A percentile compares a stretch with the other conserved stretches of the same genome.
Conservation (phyloP, 1,139 yeast species). For the Pichia cactophila region DNA sequence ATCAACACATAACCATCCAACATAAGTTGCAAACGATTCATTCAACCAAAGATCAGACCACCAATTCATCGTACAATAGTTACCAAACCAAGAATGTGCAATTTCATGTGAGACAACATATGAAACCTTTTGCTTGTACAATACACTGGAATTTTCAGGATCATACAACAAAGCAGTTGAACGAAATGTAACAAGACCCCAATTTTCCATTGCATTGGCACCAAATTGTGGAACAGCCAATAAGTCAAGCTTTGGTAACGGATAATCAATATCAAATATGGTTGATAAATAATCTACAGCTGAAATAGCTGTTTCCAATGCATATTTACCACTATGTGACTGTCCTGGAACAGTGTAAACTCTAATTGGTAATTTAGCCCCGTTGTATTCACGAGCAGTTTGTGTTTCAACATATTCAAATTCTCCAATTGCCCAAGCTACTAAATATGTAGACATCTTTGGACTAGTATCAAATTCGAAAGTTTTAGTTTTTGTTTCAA, state of each 20-base stretch:
- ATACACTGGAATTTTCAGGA: conserved; percentile 37
- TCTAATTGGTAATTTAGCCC: conserved; percentile 42
- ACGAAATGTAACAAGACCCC: conserved; percentile 51
- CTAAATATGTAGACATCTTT: conserved; percentile 47
- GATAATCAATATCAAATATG: conserved; percentile 49
- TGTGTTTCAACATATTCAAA: conserved; percentile 44
- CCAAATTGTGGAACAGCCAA: conserved; percentile 52
- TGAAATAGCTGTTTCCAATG: conserved; percentile 45
- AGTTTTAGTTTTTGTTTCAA: conserved; percentile 8
- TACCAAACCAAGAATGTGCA: conserved; percentile 64
- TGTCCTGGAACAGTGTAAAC: conserved; percentile 50
- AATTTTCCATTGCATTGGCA: conserved; percentile 59
- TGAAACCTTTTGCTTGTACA: conserved; percentile 44
- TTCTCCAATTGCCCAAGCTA: conserved; percentile 55
- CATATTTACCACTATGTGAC: conserved; percentile 41
- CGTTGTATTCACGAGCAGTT: conserved; percentile 28
- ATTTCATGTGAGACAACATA: conserved; percentile 55
- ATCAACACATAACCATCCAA: conserved; percentile 46
- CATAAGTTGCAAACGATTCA: conserved; percentile 60
- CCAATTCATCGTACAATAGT: conserved; percentile 56
- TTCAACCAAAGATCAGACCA: conserved; percentile 61
- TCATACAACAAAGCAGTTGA: conserved; percentile 46
- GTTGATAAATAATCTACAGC: conserved; percentile 45
- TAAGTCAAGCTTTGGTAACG: conserved; percentile 53
- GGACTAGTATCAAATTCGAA: conserved; percentile 39